Evolutionary conservation across 768 basidiomycete species (phyloP).

Genomic region (Mycena capillaripes): DNA sequence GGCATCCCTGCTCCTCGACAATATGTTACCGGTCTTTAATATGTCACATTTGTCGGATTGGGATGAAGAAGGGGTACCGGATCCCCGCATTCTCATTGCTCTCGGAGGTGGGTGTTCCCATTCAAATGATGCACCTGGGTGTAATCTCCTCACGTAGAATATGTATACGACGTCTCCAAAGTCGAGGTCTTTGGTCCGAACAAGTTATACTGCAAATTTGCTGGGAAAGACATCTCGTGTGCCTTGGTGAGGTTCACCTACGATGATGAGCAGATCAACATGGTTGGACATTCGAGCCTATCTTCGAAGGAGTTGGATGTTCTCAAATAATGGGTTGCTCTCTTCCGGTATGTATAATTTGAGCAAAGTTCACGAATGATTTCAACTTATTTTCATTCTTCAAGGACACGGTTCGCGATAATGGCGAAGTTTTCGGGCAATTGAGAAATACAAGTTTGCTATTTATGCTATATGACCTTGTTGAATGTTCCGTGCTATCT

Average conservation of each 20-base stretch:
- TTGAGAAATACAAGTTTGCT: background rate
- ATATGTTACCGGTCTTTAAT: no score
- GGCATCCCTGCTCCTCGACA: no score
- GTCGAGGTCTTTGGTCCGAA: background rate
- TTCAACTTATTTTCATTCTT: no score
- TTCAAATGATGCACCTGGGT: background rate
- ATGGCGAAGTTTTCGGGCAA: no score
- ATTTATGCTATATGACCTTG: background rate
- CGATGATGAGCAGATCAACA: background rate
- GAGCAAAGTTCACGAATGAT: no score
- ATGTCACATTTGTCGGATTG: background rate
- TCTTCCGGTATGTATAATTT: background rate
- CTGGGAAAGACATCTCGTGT: background rate
- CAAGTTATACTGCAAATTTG: slow-evolving; percentile 1
- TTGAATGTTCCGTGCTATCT: background rate
- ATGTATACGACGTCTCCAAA: background rate
- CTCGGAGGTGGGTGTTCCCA: background rate
- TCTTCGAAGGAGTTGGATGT: background rate
- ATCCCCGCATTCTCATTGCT: background rate
- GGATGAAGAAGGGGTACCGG: background rate
- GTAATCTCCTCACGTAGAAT: background rate
- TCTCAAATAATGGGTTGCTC: background rate
- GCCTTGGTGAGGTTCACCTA: background rate
- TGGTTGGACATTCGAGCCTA: background rate
- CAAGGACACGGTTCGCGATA: no score